A percentile compares a stretch with the other conserved stretches of the same genome.
Evolutionary conservation across 345 rosid species (phyloP).

Genomic region (Streptanthus diversifolius): DNA sequence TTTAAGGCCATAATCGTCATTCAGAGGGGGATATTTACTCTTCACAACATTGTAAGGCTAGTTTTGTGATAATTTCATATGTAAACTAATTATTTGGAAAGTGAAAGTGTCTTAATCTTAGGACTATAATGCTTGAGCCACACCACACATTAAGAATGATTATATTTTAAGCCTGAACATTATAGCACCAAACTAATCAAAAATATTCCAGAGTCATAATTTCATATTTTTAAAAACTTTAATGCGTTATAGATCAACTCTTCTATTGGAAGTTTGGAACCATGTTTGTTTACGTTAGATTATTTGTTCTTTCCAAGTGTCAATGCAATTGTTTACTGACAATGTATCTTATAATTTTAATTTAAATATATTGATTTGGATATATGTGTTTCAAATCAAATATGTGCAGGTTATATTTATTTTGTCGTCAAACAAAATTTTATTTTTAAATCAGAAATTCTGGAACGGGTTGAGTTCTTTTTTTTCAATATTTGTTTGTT

Average conservation of each 20-base stretch:
- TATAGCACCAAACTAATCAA: background rate
- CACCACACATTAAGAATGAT: background rate
- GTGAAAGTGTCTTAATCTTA: constrained; percentile 1
- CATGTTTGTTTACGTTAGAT: background rate
- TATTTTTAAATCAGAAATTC: background rate
- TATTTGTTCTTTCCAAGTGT: background rate
- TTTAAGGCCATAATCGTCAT: background rate
- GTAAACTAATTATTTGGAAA: background rate
- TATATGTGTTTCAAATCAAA: background rate
- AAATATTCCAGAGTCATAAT: background rate
- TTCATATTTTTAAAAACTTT: background rate
- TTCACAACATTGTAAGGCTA: background rate
- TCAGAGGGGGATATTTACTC: background rate
- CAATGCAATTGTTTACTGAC: background rate
- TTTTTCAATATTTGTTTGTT: background rate
- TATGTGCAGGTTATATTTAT: background rate
- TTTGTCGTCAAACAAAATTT: background rate
- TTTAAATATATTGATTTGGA: background rate
- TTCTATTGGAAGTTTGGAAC: background rate
- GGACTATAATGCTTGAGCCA: constrained; percentile 16
- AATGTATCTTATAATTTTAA: background rate
- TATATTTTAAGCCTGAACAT: background rate
- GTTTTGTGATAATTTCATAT: background rate
- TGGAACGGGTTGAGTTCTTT: background rate
- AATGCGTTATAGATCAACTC: background rate